phyloP scores from a whole-genome alignment of 1,139 yeast genomes.

The Yamadazyma aaseri region DNA sequence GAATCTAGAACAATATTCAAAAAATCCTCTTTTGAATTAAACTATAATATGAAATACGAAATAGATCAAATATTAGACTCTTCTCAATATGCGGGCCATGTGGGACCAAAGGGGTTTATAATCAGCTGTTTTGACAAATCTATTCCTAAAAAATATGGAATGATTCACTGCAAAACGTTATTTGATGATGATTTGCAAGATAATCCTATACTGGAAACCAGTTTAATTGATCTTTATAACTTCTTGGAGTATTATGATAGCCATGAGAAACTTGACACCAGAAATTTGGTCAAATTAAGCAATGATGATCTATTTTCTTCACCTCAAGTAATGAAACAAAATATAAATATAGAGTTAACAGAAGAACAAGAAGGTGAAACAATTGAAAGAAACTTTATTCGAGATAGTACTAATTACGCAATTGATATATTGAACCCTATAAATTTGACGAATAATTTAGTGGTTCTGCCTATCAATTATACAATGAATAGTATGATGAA shows the following conservation, averaged over 20 bases:
- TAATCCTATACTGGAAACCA: slow-evolving; percentile 11
- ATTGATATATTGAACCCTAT: slow-evolving; percentile 34
- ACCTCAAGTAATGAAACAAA: slow-evolving; percentile 12
- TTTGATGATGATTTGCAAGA: slow-evolving; percentile 9
- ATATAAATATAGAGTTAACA: slow-evolving; percentile 13
- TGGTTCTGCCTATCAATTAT: slow-evolving; percentile 38
- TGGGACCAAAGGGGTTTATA: slow-evolving; percentile 25
- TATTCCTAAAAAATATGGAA: slow-evolving; percentile 34
- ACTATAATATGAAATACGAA: slow-evolving; percentile 16
- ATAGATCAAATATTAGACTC: slow-evolving; percentile 18
- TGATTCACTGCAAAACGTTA: slow-evolving; percentile 21
- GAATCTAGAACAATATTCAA: slow-evolving; percentile 18
- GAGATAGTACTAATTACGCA: slow-evolving; percentile 20
- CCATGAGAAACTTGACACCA: slow-evolving; percentile 26
- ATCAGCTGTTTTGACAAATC: slow-evolving; percentile 25
- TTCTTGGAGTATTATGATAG: slow-evolving; percentile 35
- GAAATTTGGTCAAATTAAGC: slow-evolving; percentile 17
- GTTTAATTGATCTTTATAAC: slow-evolving; percentile 28
- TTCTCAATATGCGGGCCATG: neutral
- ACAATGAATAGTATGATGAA: slow-evolving; percentile 37
- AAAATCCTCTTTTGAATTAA: slow-evolving; percentile 30
- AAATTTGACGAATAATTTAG: slow-evolving; percentile 35
- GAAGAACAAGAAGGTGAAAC: slow-evolving; percentile 11
- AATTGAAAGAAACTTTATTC: slow-evolving; percentile 9
- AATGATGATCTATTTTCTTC: slow-evolving; percentile 22